Evolutionary conservation across 2,329 filamentous ascomycete species (phyloP).

Genomic region (Xylaria sp.): DNA sequence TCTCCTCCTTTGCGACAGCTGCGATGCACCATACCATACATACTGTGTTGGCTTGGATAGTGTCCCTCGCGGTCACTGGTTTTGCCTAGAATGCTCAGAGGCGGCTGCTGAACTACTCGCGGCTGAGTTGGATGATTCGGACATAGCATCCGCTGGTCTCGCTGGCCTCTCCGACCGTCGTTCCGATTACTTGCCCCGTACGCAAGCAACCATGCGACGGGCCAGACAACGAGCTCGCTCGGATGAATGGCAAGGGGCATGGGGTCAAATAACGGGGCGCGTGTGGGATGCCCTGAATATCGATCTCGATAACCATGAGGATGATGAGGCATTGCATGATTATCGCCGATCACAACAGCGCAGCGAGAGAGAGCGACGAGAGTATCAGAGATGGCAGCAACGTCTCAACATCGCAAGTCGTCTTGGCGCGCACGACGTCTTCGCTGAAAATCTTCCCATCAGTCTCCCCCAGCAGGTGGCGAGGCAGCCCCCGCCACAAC

Average conservation of each 20-base stretch:
- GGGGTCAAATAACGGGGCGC: slow-evolving; percentile 71
- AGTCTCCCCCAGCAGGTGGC: slow-evolving; percentile 70
- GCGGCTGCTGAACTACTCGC: slow-evolving; percentile 58
- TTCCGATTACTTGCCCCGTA: slow-evolving; percentile 61
- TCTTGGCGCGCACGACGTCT: slow-evolving; percentile 78
- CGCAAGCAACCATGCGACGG: slow-evolving; percentile 66
- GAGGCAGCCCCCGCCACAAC: slow-evolving; percentile 62
- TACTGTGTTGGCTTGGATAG: slow-evolving; percentile 86
- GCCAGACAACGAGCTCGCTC: slow-evolving; percentile 72
- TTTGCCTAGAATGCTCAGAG: slow-evolving; percentile 80
- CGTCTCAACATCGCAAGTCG: slow-evolving; percentile 83
- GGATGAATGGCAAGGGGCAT: slow-evolving; percentile 89
- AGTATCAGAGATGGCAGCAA: slow-evolving; percentile 80
- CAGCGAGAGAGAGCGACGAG: slow-evolving; percentile 64
- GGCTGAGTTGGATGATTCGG: slow-evolving; percentile 50
- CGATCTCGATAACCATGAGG: slow-evolving; percentile 87
- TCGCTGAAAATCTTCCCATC: slow-evolving; percentile 68
- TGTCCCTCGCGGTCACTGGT: slow-evolving; percentile 84
- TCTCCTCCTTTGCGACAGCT: slow-evolving; percentile 89
- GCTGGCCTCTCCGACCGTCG: slow-evolving; percentile 43
- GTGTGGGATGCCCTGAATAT: slow-evolving; percentile 76
- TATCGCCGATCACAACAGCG: slow-evolving; percentile 64
- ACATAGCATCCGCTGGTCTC: slow-evolving; percentile 35
- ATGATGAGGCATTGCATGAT: slow-evolving; percentile 68
- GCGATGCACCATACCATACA: slow-evolving; percentile 89